Conservation (phyloP, 768 basidiomycete genomes). For the Serendipita sp. region DNA sequence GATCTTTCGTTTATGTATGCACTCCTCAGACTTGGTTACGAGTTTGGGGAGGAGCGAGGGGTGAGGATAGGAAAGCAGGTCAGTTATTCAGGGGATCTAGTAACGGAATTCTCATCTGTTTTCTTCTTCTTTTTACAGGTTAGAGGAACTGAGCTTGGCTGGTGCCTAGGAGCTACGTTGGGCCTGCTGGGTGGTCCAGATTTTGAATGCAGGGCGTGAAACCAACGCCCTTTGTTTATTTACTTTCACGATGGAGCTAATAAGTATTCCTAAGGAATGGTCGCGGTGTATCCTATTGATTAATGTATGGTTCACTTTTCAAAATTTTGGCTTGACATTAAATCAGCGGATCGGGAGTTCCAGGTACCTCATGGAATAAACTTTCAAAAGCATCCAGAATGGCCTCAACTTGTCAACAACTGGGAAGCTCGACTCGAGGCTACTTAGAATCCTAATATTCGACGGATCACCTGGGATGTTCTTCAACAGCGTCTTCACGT, state of each 20-base stretch:
- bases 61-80: conserved; percentile 77
- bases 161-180: conserved; percentile 78
- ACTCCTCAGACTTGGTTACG: conserved; percentile 76
- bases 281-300: too few relatives aligned
- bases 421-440: too few relatives aligned
- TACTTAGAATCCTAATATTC: too few relatives aligned
- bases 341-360: too few relatives aligned
- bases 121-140: conserved; percentile 24
- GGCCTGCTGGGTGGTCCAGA: conserved; percentile 39
- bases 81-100: conserved; percentile 24
- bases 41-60: conserved; percentile 52
- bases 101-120: neutral
- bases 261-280: too few relatives aligned
- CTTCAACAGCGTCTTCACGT: too few relatives aligned
- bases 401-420: too few relatives aligned
- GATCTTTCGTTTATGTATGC: conserved; percentile 94
- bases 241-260: neutral
- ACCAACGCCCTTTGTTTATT: neutral
- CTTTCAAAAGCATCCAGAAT: too few relatives aligned
- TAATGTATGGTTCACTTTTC: too few relatives aligned
- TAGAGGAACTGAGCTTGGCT: conserved; percentile 78
- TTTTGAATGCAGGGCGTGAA: conserved; percentile 9
- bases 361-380: too few relatives aligned
- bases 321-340: too few relatives aligned
- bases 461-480: too few relatives aligned